Evolutionary conservation across 108 stramenopile species (phyloP).

Genomic region (Cyclotella sp.): DNA sequence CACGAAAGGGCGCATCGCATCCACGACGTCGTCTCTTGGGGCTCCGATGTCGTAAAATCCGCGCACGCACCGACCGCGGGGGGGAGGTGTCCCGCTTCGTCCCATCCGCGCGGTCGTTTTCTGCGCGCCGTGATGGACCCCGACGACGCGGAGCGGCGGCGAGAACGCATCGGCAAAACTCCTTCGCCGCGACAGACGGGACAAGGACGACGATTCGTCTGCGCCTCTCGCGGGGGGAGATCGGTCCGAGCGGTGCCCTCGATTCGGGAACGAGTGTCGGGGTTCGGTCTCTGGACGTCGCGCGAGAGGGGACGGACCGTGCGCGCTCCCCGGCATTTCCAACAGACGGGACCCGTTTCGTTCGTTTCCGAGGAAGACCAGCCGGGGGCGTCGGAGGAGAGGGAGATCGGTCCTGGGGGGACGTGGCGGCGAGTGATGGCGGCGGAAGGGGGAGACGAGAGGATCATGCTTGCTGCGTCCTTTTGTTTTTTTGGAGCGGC

Average conservation of each 20-base stretch:
- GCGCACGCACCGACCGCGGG: constrained; percentile 15
- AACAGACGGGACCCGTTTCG: constrained; percentile 57
- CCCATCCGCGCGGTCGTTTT: constrained; percentile 37
- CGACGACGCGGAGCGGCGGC: constrained; percentile 19
- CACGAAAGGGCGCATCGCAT: constrained; percentile 23
- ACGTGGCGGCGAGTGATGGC: constrained; percentile 32
- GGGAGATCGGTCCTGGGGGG: constrained; percentile 36
- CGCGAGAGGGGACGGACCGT: not conserved
- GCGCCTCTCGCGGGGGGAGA: not conserved
- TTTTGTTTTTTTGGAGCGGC: no score
- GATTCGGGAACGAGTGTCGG: no score
- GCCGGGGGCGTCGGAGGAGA: constrained; percentile 46
- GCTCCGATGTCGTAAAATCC: not conserved
- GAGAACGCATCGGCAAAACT: constrained; percentile 36
- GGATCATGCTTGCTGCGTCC: no score
- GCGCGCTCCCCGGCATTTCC: constrained; percentile 66
- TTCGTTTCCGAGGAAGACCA: constrained; percentile 9
- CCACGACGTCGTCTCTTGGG: not conserved
- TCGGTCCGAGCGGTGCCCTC: no score
- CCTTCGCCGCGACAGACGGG: constrained; percentile 57
- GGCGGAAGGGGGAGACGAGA: no score
- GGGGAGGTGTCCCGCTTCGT: constrained; percentile 39
- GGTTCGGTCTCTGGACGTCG: not conserved
- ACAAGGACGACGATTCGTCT: constrained; percentile 30
- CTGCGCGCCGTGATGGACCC: constrained; percentile 46